Base-by-base conservation (phyloP, 257 asterid genomes). In the Solanum chaucha region DNA sequence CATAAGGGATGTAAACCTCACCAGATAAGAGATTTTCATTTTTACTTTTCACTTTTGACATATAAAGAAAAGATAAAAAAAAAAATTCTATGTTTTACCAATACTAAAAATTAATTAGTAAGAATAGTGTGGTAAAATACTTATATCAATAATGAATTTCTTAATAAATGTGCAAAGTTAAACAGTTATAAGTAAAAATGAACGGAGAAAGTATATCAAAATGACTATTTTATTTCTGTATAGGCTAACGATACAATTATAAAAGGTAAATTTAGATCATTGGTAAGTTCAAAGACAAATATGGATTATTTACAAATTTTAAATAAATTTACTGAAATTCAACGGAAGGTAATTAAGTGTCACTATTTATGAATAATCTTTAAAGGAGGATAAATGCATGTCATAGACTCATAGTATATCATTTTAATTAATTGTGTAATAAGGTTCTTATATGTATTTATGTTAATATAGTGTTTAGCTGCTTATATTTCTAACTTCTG, bases 1-100 rank as follows among this genome's bases (percentile, higher is more conserved):
- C 4, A 51, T 0, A 5, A 3, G 9, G 3, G 0, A 51, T 2
- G 1, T 51, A 51, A 51, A 51, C 10, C 3, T 0, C 9, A 51
- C 22, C 1, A 51, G 61, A 0, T 9, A 51, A 17, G 61, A 51
- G 4, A 51, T 51, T 51, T 15, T 2, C 8, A 6, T 1, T 51
- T 51, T 51, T 5, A 51, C 22, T 51, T 51, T 2, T 51, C 61
- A 51, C n/a, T 51, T 51, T 51, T 51, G 8, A 51, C 61, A 15
- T 51, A 15, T 15, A 0, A 51, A 51, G 22, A 51, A 51, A 51
- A 51, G 0, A 51, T 30, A 30, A 30, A 30, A 30, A 30, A 30
- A 30, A 30, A 30, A 30, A 30, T 30, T 30, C 22, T 17, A 17
- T 51, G 9, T 17, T 51, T 51, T 51, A 51, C n/a, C 22, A 51